Percentiles rank a stretch among this genome's conserved stretches.
Conservation (phyloP, 2,329 filamentous ascomycete genomes). For the Pseudodiploospora longispora region DNA sequence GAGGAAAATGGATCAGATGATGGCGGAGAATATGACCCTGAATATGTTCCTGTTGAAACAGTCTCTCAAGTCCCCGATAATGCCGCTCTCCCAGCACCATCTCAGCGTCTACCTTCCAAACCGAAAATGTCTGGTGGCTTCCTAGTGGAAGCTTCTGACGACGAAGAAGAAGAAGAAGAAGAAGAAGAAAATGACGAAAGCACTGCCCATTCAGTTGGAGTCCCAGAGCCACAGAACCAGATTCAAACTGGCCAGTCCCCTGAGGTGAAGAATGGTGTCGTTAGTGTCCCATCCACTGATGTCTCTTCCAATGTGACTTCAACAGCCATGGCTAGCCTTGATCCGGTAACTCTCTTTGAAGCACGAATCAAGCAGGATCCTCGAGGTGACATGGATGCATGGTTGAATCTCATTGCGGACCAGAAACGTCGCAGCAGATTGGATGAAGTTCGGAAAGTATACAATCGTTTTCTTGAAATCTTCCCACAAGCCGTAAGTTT, state of each 20-base stretch:
- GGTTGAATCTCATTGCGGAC: constrained; percentile 80
- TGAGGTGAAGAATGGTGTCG: constrained; percentile 13
- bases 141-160: constrained; percentile 52
- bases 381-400: constrained; percentile 85
- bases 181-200: constrained; percentile 17
- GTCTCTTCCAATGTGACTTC: constrained; percentile 25
- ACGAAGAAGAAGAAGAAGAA: constrained; percentile 37
- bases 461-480: constrained; percentile 76
- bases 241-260: constrained; percentile 11
- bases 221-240: constrained; percentile 1
- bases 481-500: constrained; percentile 84
- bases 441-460: constrained; percentile 71
- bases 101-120: constrained; percentile 33
- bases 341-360: constrained; percentile 74
- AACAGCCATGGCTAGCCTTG: constrained; percentile 39
- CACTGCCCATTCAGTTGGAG: not conserved
- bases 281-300: constrained; percentile 14
- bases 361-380: constrained; percentile 88
- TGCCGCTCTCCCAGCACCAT: constrained; percentile 17
- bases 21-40: constrained; percentile 50
- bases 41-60: constrained; percentile 41
- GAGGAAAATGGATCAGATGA: constrained; percentile 42
- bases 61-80: constrained; percentile 28
- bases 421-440: constrained; percentile 74
- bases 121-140: constrained; percentile 54